These are phyloP conservation scores for Pleoardoris graminearum DNA, from an alignment of 2,329 filamentous ascomycete genomes.

Conservation along the genomic window DNA sequence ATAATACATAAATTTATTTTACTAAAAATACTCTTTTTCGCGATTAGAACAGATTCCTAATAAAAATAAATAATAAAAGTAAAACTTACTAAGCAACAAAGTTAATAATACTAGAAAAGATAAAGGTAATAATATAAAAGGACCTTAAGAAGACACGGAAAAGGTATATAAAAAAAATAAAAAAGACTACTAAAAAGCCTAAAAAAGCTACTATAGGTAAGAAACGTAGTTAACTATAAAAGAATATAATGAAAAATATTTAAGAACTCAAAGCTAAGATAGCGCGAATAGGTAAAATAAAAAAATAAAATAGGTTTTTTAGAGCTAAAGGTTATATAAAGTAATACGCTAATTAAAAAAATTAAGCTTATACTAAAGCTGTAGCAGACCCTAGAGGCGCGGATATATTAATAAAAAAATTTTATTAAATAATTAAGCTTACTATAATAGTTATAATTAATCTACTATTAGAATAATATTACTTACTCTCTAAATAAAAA, in stretches of 20 bases:
- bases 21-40: conserved; percentile 22
- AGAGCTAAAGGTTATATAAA: no score
- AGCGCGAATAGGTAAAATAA: not conserved
- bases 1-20: conserved; percentile 25
- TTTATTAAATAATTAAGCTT: no score
- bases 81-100: conserved; percentile 27
- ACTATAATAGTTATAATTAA: no score
- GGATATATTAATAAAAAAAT: no score
- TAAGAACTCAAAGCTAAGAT: not conserved
- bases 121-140: conserved; percentile 30
- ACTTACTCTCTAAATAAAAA: no score
- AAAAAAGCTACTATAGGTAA: conserved; percentile 5
- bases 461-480: no score
- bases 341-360: no score
- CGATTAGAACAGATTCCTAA: conserved; percentile 25
- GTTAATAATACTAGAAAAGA: conserved; percentile 24
- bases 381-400: no score
- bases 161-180: conserved; percentile 11
- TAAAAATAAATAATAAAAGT: conserved; percentile 22
- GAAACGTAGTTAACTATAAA: not conserved
- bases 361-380: no score
- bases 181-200: conserved; percentile 3
- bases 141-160: conserved; percentile 24
- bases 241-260: not conserved
- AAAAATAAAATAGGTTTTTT: no score